These are phyloP conservation scores for Apiospora saccharicola DNA, from an alignment of 2,329 filamentous ascomycete species.

Conservation along the genomic window DNA sequence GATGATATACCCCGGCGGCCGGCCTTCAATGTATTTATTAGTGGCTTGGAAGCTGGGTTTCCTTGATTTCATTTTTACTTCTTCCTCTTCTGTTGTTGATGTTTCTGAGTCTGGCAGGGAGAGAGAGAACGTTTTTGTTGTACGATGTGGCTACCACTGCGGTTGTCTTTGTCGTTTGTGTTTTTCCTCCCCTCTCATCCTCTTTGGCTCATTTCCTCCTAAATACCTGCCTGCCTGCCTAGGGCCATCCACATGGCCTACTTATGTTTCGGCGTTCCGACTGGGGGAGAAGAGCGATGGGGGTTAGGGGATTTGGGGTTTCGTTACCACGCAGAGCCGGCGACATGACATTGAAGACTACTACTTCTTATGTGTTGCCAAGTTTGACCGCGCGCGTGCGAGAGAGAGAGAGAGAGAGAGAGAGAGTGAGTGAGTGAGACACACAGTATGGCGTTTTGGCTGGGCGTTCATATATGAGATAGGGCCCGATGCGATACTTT, in stretches of 20 bases:
- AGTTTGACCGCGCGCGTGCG: no score
- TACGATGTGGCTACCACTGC: slow-evolving; percentile 6
- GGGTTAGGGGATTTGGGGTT: not conserved
- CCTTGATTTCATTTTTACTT: not conserved
- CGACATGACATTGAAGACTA: not conserved
- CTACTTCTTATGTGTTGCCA: not conserved
- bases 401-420: not conserved
- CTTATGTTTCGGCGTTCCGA: not conserved
- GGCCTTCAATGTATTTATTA: slow-evolving; percentile 19
- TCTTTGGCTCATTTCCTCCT: not conserved
- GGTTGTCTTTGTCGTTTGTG: not conserved
- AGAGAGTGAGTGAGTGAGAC: not conserved
- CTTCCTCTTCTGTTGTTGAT: not conserved
- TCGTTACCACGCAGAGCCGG: not conserved
- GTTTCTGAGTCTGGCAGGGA: not conserved
- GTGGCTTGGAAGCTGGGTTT: slow-evolving; percentile 21
- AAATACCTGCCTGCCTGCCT: not conserved
- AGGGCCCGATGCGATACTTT: not conserved
- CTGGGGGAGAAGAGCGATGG: not conserved
- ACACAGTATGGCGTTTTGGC: slow-evolving; percentile 9
- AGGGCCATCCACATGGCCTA: not conserved
- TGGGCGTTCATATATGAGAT: slow-evolving; percentile 15
- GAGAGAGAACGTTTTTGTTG: not conserved
- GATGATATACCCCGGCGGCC: slow-evolving; percentile 11
- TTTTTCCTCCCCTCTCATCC: not conserved